phyloP scores from a whole-genome alignment of 306 rosid genomes.

The Albizia julibrissin region DNA sequence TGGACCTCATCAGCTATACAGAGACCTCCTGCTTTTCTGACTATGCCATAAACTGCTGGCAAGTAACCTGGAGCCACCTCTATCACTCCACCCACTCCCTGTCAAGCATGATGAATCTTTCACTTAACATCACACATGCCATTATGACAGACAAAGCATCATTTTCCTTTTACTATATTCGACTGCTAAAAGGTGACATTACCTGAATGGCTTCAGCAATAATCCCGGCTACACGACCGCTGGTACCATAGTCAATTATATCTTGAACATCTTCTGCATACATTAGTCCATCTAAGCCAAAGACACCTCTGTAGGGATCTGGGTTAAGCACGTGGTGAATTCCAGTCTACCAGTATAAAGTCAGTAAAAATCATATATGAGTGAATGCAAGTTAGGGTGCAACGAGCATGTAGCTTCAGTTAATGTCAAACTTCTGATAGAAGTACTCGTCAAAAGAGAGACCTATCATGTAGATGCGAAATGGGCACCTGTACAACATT shows the following conservation, averaged over 20 bases:
- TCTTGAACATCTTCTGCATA: slow-evolving; percentile 53
- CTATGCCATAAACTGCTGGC: slow-evolving; percentile 44
- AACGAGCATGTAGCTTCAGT: neutral
- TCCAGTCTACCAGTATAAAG: slow-evolving; percentile 44
- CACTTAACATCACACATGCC: slow-evolving; percentile 14
- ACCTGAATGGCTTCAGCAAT: slow-evolving; percentile 56
- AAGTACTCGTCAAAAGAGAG: slow-evolving; percentile 17
- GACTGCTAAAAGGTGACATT: slow-evolving; percentile 4
- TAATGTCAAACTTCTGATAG: neutral
- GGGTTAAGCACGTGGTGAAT: slow-evolving; percentile 52
- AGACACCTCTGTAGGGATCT: slow-evolving; percentile 51
- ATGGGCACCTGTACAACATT: slow-evolving; percentile 45
- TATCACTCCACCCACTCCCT: slow-evolving; percentile 59
- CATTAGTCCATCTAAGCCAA: slow-evolving; percentile 47
- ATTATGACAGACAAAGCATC: neutral
- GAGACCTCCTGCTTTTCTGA: slow-evolving; percentile 52
- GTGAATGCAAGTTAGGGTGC: neutral
- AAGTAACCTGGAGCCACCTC: slow-evolving; percentile 58
- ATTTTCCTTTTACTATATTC: neutral
- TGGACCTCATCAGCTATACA: slow-evolving; percentile 58
- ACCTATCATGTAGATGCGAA: slow-evolving; percentile 13
- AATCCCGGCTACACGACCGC: slow-evolving; percentile 44
- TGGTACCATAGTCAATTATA: slow-evolving; percentile 50
- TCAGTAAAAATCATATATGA: slow-evolving; percentile 6
- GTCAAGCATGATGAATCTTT: slow-evolving; percentile 22